Evolutionary conservation across 2,329 filamentous ascomycete species (phyloP), one percentile per base, ranked within the genome.

Genomic region (Neospermospora avenae): DNA sequence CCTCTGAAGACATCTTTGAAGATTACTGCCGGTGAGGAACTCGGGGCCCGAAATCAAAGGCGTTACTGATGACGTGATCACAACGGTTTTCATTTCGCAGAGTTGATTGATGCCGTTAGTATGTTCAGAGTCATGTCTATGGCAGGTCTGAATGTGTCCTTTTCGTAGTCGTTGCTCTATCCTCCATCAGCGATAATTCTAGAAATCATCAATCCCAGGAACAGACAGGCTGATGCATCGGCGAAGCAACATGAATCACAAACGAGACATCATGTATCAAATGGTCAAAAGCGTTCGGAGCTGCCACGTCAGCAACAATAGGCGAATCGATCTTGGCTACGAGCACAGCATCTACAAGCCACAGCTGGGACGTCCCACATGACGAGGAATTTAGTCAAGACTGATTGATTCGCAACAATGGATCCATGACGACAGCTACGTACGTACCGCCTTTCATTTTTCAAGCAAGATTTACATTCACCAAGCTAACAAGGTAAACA

Each of bases 171-270:
- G 18, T 55, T 28, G 14, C 16, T 28, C 52, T 55, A n/a, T 24
- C 6, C 16, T 44, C 18, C 41, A 16, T 44, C 20, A 10, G 20
- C 35, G 25, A 11, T 14, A 24, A 4, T 39, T n/a, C n/a, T n/a
- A n/a, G n/a, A n/a, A n/a, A n/a, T n/a, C n/a, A n/a, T n/a, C n/a
- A n/a, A n/a, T n/a, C n/a, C n/a, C n/a, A n/a, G n/a, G n/a, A n/a
- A n/a, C n/a, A n/a, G n/a, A n/a, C 51, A 4, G 31, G 51, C 16
- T 39, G 5, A 8, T 20, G 16, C 11, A 42, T n/a, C 7, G 39
- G 22, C n/a, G 37, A 44, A 2, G 52, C 52, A 44, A 55, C 37
- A 37, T 55, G 52, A 34, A 55, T 55, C 20, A 55, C 42, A 16
- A 16, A 20, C 6, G 20, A 8, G 4, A 55, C 37, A 13, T 24